Evolutionary conservation across 2,329 filamentous ascomycete species (phyloP), one percentile per base, ranked within the genome.

Genomic region (Zarea fungicola): DNA sequence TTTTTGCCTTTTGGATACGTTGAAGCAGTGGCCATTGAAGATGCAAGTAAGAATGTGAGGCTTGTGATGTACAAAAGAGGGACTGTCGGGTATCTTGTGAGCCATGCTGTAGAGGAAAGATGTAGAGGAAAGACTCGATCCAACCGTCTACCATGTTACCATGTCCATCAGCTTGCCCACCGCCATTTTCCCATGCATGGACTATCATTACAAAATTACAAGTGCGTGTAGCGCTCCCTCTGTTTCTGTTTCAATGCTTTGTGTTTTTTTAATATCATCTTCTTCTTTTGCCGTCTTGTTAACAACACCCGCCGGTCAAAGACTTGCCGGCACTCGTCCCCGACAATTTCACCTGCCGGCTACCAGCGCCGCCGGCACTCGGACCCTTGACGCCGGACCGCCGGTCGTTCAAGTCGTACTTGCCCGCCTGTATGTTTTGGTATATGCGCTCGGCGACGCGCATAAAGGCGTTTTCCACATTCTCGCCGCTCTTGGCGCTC

Each of bases 401-500:
- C 62, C 92, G 79, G 67, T 97, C 92, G 63, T 96, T 95, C 57
- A 97, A 72, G 69, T 99, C 91, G 65, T 97, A 97, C 64, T 83
- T 89, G 10, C 93, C 93, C 2, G 89, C 89, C 72, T 96, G 89
- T 54, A 99, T 96, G 62, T 97, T 97, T 65, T 92, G 84, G 64
- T 95, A 95, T 72, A 99, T 97, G 66, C 91, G 78, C 73, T 96
- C 90, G 18, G 93, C 90, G 13, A 97, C 91, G 62, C 93, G 84
- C 63, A 95, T 78, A 62, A 99, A 99, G 2, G 93, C 93, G 57
- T 84, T 80, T 67, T 99, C 93, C 29, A 99, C 93, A 43, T 89
- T 89, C 64, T 95, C 89, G 45, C 93, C 93, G 54, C 85, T 95
- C 75, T 97, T 99, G 42, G 93, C 93, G 56, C 85, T 91, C 32